Base-by-base conservation (phyloP, 192 early-diverging fungal species). In the Coemansia sp. region DNA sequence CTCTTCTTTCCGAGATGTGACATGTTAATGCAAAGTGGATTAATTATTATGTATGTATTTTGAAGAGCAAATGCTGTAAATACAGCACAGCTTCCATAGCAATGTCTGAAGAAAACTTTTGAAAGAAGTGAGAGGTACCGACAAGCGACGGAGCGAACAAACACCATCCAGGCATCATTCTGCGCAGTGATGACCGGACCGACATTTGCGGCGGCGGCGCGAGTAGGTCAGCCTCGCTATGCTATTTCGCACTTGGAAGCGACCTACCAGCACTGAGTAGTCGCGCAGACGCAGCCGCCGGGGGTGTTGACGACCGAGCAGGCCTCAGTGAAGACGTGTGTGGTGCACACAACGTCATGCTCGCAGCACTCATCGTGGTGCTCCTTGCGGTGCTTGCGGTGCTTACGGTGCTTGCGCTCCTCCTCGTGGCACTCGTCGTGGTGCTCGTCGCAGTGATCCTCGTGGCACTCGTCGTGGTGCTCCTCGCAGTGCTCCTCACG, bases 291-390 rank as follows among this genome's bases (percentile, higher is more conserved):
- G 60, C 31, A 57, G 63, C 67, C 62, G 24, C 67, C 73, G 29
- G 62, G 58, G 5, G 67, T 70, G 67, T 66, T 62, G 49, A 77
- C 73, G 18, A 77, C 48, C 11, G 67, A 77, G 6, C 55, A 70
- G 9, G 73, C 73, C 67, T 77, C 73, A 29, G 73, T 77, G 60
- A 60, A 77, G 60, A 77, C 61, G 67, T 77, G 73, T 19, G 73
- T 77, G 56, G 73, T 77, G 64, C 60, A 77, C 64, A 77, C 73
- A 25, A 54, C 35, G 12, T 46, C 54, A 42, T 61, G 60, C 42
- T 64, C 71, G 33, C 24, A 22, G 59, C 35, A 55, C 44, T 67
- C 54, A 27, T 48, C 32, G 44, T 48, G 9, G 64, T 63, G 62
- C 61, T 74, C 51, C 30, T 32, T 44, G 12, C 14, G 23, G 47